phyloP scores from a whole-genome alignment of 2,329 filamentous ascomycete species.

The Nectriaceae sp. region DNA sequence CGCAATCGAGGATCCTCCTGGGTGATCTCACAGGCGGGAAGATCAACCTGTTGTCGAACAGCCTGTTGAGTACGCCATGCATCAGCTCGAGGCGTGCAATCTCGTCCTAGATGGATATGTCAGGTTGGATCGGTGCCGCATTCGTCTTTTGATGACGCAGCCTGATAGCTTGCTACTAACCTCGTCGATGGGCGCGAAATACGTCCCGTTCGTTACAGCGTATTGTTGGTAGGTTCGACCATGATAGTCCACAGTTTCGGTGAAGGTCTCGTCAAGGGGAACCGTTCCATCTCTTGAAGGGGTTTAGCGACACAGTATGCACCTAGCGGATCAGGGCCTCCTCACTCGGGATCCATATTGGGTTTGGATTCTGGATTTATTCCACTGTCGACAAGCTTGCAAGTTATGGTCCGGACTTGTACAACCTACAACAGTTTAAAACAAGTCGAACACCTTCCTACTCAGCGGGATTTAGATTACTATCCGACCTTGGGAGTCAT shows the following conservation, averaged over 20 bases:
- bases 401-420: conserved; percentile 7
- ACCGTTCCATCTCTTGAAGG: conserved; percentile 48
- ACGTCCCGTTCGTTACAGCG: conserved; percentile 63
- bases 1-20: conserved; percentile 68
- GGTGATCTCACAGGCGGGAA: conserved; percentile 66
- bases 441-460: conserved; percentile 16
- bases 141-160: not conserved
- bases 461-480: conserved; percentile 25
- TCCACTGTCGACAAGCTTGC: conserved; percentile 8
- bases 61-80: conserved; percentile 61
- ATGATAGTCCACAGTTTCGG: conserved; percentile 60
- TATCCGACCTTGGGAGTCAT: conserved; percentile 28
- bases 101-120: conserved; percentile 59
- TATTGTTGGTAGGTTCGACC: conserved; percentile 69
- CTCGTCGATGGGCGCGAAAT: conserved; percentile 72
- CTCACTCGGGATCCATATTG: conserved; percentile 37
- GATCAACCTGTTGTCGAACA: conserved; percentile 69
- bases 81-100: conserved; percentile 64
- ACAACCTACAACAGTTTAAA: conserved; percentile 12
- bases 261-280: conserved; percentile 58
- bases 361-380: conserved; percentile 6
- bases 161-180: conserved; percentile 53
- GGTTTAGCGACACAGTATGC: conserved; percentile 24
- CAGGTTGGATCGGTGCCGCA: conserved; percentile 3
- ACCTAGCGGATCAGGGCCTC: conserved; percentile 8